Evolutionary conservation across 2,329 filamentous ascomycete genomes (phyloP).

Genomic region (Talaromyces sp.): DNA sequence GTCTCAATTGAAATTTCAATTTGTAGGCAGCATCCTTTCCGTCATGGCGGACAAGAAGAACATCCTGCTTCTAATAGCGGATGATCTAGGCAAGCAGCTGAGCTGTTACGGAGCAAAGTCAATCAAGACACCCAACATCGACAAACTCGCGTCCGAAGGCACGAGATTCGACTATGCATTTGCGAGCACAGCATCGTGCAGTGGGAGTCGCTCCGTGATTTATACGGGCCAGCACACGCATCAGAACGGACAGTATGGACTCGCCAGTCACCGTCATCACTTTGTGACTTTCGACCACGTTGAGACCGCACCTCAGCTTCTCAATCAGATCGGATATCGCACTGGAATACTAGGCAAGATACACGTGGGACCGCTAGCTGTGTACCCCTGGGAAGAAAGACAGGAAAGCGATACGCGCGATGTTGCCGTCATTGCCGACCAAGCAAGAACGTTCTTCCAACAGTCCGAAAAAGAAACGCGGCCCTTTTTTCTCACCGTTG

Average conservation of each 20-base stretch:
- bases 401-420: slow-evolving; percentile 45
- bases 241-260: slow-evolving; percentile 49
- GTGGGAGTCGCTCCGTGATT: slow-evolving; percentile 46
- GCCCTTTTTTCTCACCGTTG: slow-evolving; percentile 49
- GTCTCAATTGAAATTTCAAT: too few relatives aligned
- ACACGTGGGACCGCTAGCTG: slow-evolving; percentile 43
- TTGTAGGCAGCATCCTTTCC: too few relatives aligned
- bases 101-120: slow-evolving; percentile 31
- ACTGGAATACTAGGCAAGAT: slow-evolving; percentile 51
- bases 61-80: slow-evolving; percentile 42
- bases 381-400: slow-evolving; percentile 45
- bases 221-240: slow-evolving; percentile 51
- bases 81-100: slow-evolving; percentile 42
- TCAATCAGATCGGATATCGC: slow-evolving; percentile 41
- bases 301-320: slow-evolving; percentile 40
- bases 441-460: slow-evolving; percentile 40
- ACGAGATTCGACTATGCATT: slow-evolving; percentile 33
- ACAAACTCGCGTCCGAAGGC: slow-evolving; percentile 39
- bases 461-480: slow-evolving; percentile 28
- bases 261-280: slow-evolving; percentile 38
- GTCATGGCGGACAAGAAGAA: slow-evolving; percentile 22
- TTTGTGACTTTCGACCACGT: slow-evolving; percentile 48
- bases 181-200: slow-evolving; percentile 44
- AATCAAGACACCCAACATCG: slow-evolving; percentile 41
- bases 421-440: slow-evolving; percentile 41